Evolutionary conservation across 2,329 filamentous ascomycete species (phyloP).

Genomic region (Penicillium glabrum): DNA sequence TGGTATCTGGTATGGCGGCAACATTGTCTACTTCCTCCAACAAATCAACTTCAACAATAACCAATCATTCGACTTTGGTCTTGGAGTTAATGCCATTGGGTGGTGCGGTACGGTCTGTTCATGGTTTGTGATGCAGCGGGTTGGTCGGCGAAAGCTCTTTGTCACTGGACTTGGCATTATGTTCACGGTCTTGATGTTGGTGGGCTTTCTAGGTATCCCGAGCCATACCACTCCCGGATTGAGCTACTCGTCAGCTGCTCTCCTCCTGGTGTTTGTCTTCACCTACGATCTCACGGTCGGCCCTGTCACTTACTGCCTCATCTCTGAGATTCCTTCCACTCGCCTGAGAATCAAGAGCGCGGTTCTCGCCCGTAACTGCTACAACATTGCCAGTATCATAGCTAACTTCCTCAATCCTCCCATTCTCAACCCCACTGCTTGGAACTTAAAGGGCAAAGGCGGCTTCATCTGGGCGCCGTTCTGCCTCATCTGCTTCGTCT

Average conservation of each 20-base stretch:
- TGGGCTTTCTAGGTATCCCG: neutral
- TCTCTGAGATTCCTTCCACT: constrained; percentile 54
- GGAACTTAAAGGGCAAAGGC: constrained; percentile 38
- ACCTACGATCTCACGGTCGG: constrained; percentile 57
- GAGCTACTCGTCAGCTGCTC: constrained; percentile 2
- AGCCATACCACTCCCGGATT: constrained; percentile 1
- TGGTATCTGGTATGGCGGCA: constrained; percentile 29
- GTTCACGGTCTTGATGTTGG: neutral
- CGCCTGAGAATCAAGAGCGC: constrained; percentile 55
- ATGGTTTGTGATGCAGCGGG: constrained; percentile 4
- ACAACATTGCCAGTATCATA: constrained; percentile 51
- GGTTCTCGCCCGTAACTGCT: constrained; percentile 50
- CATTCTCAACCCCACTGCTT: constrained; percentile 34
- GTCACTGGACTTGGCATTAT: neutral
- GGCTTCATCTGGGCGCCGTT: constrained; percentile 46
- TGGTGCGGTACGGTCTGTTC: constrained; percentile 4
- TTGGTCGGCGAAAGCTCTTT: constrained; percentile 2
- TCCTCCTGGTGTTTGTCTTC: constrained; percentile 47
- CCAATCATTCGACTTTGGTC: constrained; percentile 35
- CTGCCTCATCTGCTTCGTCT: constrained; percentile 35
- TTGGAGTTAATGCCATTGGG: constrained; percentile 61
- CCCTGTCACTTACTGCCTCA: constrained; percentile 52
- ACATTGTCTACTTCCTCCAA: constrained; percentile 32
- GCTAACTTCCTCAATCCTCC: constrained; percentile 38
- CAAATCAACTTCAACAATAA: constrained; percentile 34